Evolutionary conservation across 441 rosid genomes (phyloP), one percentile per base, ranked within the genome.

Genomic region (Mallotus repandus): DNA sequence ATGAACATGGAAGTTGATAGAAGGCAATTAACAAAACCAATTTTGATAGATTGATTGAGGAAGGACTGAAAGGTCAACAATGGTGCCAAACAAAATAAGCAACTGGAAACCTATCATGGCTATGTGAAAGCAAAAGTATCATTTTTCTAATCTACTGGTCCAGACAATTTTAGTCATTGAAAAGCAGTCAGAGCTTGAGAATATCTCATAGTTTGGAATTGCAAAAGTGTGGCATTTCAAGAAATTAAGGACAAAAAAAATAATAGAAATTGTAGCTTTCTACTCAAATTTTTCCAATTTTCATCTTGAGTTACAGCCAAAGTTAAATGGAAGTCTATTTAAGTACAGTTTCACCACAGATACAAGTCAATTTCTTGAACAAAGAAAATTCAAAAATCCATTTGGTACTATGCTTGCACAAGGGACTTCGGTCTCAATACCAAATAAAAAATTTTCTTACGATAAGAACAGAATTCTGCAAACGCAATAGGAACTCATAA

Each of bases 81-180:
- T 29, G 19, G 3, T n/a, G 46, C 25, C 35, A 62, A 11, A 52
- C 13, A n/a, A 71, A 48, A 18, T 66, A 41, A 25, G 41, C 43
- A 66, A 61, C 22, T 2, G 41, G 52, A 53, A 63, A 13, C 0
- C 3, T 41, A 59, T 12, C 2, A 7, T 22, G 25, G 62, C 21
- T 61, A 61, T 14, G 67, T 53, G 53, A n/a, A 41, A 18, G 66
- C 8, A 19, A 55, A 38, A 50, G 22, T 61, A 52, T 68, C 35
- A 73, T 59, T 19, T 73, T n/a, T 13, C n/a, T 12, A 25, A 66
- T 73, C 29, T 55, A 14, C 5, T 66, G 50, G 38, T 35, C 53
- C 6, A 10, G 38, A 55, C 11, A 46, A 16, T 14, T 22, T 19
- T 41, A 63, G 1, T 18, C 22, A 73, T 32, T 4, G 8, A 35